A percentile compares a stretch with the other conserved stretches of the same genome.
phyloP scores from a whole-genome alignment of 2,329 filamentous ascomycete species.

The Colletotrichum kahawae region DNA sequence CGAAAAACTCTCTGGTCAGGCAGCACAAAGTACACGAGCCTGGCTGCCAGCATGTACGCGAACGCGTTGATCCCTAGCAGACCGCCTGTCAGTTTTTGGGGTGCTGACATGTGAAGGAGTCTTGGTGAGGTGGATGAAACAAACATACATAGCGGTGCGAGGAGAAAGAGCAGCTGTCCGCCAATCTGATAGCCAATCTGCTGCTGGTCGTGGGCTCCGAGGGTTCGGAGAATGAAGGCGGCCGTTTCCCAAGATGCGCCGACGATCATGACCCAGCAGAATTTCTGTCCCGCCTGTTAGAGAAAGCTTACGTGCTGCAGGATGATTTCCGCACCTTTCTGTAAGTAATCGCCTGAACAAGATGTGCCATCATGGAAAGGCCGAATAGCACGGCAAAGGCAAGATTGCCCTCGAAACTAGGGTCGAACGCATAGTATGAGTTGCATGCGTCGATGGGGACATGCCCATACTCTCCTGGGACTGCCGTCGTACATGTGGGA shows the following conservation, averaged over 20 bases:
- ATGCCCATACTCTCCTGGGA: slow-evolving; percentile 35
- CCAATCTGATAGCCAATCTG: slow-evolving; percentile 32
- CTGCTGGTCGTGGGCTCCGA: slow-evolving; percentile 44
- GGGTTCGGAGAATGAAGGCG: slow-evolving; percentile 40
- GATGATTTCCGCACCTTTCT: slow-evolving; percentile 30
- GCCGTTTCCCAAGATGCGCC: slow-evolving; percentile 41
- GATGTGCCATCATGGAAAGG: slow-evolving; percentile 29
- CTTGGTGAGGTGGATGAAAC: neutral
- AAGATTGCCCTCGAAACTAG: slow-evolving; percentile 36
- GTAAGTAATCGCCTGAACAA: slow-evolving; percentile 32
- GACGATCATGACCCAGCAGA: slow-evolving; percentile 46
- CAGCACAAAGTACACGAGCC: slow-evolving; percentile 42
- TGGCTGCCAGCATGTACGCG: slow-evolving; percentile 48
- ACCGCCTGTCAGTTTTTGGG: neutral
- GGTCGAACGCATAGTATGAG: slow-evolving; percentile 35
- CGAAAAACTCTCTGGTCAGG: slow-evolving; percentile 41
- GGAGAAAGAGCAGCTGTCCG: slow-evolving; percentile 42
- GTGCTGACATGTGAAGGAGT: neutral
- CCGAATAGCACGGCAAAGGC: slow-evolving; percentile 37
- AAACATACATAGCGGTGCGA: slow-evolving; percentile 44
- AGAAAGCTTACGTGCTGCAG: accelerated
- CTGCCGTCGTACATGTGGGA: slow-evolving; percentile 32
- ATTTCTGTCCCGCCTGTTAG: slow-evolving; percentile 22
- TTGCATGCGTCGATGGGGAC: slow-evolving; percentile 37
- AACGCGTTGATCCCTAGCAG: slow-evolving; percentile 46